A percentile compares a stretch with the other conserved stretches of the same genome.
phyloP scores from a whole-genome alignment of 352 stramenopile genomes.

The Phytopythium kandeliae region DNA sequence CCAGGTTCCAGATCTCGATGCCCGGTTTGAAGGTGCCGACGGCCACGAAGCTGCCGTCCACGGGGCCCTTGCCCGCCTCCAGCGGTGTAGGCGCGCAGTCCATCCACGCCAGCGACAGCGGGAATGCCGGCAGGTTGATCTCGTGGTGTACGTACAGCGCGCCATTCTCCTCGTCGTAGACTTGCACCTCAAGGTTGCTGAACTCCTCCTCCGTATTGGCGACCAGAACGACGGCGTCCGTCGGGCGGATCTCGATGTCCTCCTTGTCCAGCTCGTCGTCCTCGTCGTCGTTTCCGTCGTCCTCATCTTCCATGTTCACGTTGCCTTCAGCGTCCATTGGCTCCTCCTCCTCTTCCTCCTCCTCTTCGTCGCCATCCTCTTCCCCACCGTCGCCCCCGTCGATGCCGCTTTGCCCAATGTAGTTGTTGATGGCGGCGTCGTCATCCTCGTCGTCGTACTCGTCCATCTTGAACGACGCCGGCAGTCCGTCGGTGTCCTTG shows the following conservation, averaged over 20 bases:
- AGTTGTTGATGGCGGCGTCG: constrained; percentile 77
- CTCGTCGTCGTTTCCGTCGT: constrained; percentile 47
- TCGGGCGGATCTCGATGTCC: constrained; percentile 92
- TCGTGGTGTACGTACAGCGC: constrained; percentile 99
- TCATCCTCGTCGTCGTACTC: constrained; percentile 87
- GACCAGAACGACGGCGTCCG: constrained; percentile 94
- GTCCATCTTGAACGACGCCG: constrained; percentile 80
- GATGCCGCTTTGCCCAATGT: constrained; percentile 34
- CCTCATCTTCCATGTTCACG: constrained; percentile 41
- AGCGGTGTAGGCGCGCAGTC: constrained; percentile 80
- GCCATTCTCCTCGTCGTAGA: constrained; percentile 96
- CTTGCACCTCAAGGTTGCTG: constrained; percentile 97
- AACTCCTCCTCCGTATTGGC: constrained; percentile 98
- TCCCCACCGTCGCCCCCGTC: constrained; percentile 22
- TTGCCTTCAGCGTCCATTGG: constrained; percentile 40
- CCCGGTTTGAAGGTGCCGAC: constrained; percentile 98
- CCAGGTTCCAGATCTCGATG: constrained; percentile 99
- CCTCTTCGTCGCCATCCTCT: constrained; percentile 25
- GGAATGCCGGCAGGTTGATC: constrained; percentile 98
- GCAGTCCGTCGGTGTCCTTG: constrained; percentile 45
- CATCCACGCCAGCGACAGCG: constrained; percentile 96
- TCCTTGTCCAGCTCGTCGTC: constrained; percentile 82
- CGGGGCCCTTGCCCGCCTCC: constrained; percentile 47
- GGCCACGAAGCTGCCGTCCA: constrained; percentile 95
- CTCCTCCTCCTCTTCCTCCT: constrained; percentile 33